These are phyloP conservation scores for Evernia prunastri DNA, from an alignment of 495 filamentous ascomycete genomes.

Conservation along the genomic window DNA sequence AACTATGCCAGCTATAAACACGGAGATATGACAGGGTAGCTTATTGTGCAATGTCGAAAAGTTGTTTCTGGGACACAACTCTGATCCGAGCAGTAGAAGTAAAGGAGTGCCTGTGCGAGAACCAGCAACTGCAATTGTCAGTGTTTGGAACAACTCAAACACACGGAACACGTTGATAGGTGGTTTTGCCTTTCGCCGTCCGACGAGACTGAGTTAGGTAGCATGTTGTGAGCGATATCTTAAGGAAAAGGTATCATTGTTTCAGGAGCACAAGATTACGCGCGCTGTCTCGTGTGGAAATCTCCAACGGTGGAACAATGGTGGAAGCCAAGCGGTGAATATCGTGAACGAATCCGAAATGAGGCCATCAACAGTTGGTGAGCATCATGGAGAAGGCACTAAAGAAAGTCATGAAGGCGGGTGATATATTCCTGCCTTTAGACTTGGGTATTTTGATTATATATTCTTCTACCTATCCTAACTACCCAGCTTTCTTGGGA, in stretches of 20 bases:
- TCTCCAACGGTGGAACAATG: not conserved
- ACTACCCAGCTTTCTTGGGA: conserved; percentile 14
- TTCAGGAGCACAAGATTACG: not conserved
- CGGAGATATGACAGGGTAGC: conserved; percentile 6
- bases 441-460: not conserved
- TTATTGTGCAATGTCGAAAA: conserved; percentile 7
- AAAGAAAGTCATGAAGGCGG: not conserved
- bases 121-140: not conserved
- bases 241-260: not conserved
- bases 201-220: not conserved
- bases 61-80: not conserved
- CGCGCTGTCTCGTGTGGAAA: not conserved
- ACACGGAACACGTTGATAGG: not conserved
- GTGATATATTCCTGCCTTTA: not conserved
- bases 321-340: not conserved
- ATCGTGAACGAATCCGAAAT: not conserved
- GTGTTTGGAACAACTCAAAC: not conserved
- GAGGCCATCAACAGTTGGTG: not conserved
- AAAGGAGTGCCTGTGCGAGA: not conserved
- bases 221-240: not conserved
- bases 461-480: conserved; percentile 4
- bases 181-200: not conserved
- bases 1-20: no score
- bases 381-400: no score
- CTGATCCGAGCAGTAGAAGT: not conserved